Evolutionary conservation across 2,329 filamentous ascomycete genomes (phyloP), one percentile per base, ranked within the genome.

Genomic region (Coniochaeta prunicola): DNA sequence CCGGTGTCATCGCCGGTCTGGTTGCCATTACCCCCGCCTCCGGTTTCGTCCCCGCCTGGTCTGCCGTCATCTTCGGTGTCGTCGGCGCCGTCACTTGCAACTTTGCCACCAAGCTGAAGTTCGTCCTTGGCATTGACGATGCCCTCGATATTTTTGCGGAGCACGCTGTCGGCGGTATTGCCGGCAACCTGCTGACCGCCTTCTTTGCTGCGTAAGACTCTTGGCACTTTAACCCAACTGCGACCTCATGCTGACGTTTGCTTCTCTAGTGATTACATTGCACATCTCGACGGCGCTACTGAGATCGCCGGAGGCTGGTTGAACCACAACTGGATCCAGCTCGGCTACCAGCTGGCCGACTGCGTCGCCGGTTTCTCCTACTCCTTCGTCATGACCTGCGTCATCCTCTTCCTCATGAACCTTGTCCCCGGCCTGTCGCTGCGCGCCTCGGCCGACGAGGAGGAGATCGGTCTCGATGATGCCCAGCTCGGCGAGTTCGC

Each of bases 81-180:
- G 74, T 79, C 3, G 83, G 78, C 56, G 89, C 83, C 59, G 76
- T 90, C 57, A 80, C 86, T 60, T 89, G 86, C 81, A 96, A 96
- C 76, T 91, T 93, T 76, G 84, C 86, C 61, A 96, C 91, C 70
- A 96, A 96, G 81, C 82, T 91, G 81, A 87, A 81, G 86, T 87
- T 83, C 67, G 58, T 81, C 55, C 80, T 96, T 68, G 86, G 86
- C 62, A 86, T 96, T 59, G 91, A 96, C 67, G 91, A 96, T 70
- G 88, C 89, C 6, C 89, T 96, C 74, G 91, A 96, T 77, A 87
- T 96, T 68, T 94, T 96, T 74, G 91, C 91, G 65, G 90, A 94
- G 74, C 91, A 96, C 82, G 91, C 84, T 68, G 77, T 96, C 63
- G 91, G 91, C 55, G 91, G 91, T 64, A 90, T 94, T 64, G 80